Base-by-base conservation (phyloP, 805 yeast genomes). In the Yarrowia divulgata region DNA sequence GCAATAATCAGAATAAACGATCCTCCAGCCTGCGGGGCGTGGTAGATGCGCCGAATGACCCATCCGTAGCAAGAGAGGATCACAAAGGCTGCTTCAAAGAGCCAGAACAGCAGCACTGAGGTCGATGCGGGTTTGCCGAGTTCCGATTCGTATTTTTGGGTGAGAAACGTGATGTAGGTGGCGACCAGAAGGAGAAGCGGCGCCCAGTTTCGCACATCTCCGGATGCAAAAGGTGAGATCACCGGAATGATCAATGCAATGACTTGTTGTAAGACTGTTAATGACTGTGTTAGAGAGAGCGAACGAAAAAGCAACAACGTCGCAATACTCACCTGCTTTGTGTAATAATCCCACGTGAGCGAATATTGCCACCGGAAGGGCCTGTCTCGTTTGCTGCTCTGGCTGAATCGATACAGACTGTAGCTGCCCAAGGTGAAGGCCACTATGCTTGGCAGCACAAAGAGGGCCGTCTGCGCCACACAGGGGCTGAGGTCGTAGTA, bases 41-140 rank as follows among this genome's bases (percentile, higher is more conserved):
- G 42, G 54, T 63, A 49, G 46, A 45, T 40, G 49, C 18, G 12
- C 45, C 70, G 23, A 4, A 67, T 60, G 14, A 49, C 29, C 57
- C 73, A 39, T 39, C 72, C 69, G 57, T 54, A 71, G 16, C 69
- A 60, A 45, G 73, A 72, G 55, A 74, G 64, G 6, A 69, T 16
- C 9, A 52, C 43, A 43, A 54, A 71, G 1, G 70, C 49, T 2
- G 69, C 52, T 9, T 67, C 55, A n/a, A 70, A 42, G n/a, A 72
- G 73, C 74, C 74, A 74, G 54, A 71, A 74, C 5, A 72, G 39
- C 50, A 74, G 67, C 55, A 73, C 49, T 12, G 71, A 62, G n/a
- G 71, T 72, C 8, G 71, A 64, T 2, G 74, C 73, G 5, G 72
- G 70, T 10, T 67, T 48, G 4, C 57, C 48, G 7, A 37, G 54